Percentiles rank a stretch among this genome's conserved stretches.
phyloP scores from a whole-genome alignment of 345 rosid species.

The Gossypium longicalyx region DNA sequence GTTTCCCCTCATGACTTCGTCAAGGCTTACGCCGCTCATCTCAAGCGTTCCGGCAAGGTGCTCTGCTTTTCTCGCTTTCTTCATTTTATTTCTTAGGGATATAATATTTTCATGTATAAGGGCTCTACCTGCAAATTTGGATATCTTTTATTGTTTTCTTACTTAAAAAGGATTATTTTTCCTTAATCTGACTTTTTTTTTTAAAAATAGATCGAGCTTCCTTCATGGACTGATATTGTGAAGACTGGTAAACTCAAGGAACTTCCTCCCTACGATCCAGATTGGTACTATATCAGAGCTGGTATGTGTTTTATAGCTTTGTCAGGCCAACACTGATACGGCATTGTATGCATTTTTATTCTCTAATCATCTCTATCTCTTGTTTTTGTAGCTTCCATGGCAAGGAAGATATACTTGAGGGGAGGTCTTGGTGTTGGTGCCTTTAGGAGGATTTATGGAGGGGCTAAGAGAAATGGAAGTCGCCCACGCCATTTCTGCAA shows the following conservation, averaged over 20 bases:
- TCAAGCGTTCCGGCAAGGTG: conserved; percentile 91
- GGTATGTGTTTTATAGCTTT: conserved; percentile 27
- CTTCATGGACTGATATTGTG: conserved; percentile 82
- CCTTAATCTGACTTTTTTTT: no score
- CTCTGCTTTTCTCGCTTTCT: background rate
- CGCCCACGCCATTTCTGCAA: conserved; percentile 48
- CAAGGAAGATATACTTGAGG: conserved; percentile 50
- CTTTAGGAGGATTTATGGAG: conserved; percentile 47
- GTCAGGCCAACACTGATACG: background rate
- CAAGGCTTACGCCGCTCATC: conserved; percentile 75
- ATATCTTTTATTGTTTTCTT: no score
- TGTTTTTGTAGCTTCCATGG: conserved; percentile 39
- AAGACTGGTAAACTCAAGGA: conserved; percentile 76
- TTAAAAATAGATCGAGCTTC: conserved; percentile 59
- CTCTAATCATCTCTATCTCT: background rate
- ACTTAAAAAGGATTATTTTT: background rate
- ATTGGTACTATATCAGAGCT: conserved; percentile 82
- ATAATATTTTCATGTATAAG: background rate
- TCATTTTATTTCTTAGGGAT: background rate
- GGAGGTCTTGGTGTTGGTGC: conserved; percentile 55
- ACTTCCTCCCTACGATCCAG: conserved; percentile 92
- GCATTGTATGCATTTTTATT: background rate
- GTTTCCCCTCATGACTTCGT: conserved; percentile 85
- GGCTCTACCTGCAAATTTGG: no score
- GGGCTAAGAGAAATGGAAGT: conserved; percentile 48